Conservation (phyloP, 2,329 filamentous ascomycete species). For the Clonostachys rosea region DNA sequence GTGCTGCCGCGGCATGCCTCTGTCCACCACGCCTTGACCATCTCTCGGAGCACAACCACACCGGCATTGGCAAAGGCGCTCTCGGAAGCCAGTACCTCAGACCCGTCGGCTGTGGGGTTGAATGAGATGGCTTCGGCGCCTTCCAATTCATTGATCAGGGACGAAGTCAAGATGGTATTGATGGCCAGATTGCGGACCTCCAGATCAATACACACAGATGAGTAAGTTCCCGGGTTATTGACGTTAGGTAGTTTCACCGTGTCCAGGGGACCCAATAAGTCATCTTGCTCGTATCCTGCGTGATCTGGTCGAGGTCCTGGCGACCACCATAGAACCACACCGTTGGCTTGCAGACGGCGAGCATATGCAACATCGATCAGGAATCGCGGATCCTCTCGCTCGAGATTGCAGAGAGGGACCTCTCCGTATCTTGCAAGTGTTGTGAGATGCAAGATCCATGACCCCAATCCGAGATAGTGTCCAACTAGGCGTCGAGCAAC, state of each 20-base stretch:
- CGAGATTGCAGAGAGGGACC: constrained; percentile 90
- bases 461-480: constrained; percentile 88
- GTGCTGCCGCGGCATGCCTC: constrained; percentile 86
- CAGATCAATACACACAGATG: constrained; percentile 93
- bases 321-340: constrained; percentile 97
- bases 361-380: constrained; percentile 96
- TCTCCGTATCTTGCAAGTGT: constrained; percentile 89
- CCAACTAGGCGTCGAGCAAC: constrained; percentile 80
- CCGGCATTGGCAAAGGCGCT: constrained; percentile 91
- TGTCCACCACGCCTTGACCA: constrained; percentile 98
- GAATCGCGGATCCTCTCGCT: constrained; percentile 89
- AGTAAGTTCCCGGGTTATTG: constrained; percentile 90
- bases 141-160: constrained; percentile 93
- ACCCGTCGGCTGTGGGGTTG: constrained; percentile 48
- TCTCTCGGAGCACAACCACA: constrained; percentile 86
- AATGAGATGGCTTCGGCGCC: constrained; percentile 83
- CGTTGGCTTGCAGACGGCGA: constrained; percentile 80
- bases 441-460: constrained; percentile 86
- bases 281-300: constrained; percentile 91
- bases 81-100: constrained; percentile 67
- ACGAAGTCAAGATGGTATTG: constrained; percentile 95
- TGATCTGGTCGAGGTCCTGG: constrained; percentile 83
- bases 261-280: constrained; percentile 78
- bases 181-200: constrained; percentile 93
- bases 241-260: constrained; percentile 86